Evolutionary conservation across 257 asterid species (phyloP), one percentile per base, ranked within the genome.

Genomic region (Solanum ossicruentum): DNA sequence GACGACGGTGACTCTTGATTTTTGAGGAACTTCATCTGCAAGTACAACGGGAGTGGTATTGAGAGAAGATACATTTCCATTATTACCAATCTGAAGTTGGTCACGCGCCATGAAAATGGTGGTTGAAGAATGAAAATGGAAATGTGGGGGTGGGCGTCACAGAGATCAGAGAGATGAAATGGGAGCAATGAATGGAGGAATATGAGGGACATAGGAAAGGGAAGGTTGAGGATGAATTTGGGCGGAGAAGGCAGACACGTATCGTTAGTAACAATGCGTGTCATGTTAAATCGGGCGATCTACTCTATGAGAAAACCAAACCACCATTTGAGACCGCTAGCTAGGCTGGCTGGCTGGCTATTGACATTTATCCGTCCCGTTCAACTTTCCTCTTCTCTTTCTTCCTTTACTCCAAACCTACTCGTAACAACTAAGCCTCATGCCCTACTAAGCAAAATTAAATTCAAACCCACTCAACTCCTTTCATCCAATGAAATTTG

Each of bases 1-100:
- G 47, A 95, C 95, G 54, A 95, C 93, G 49, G 98, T 89, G 87
- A 95, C 97, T 86, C 88, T 91, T 1, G 92, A 93, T 87, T 87
- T 92, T 36, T 20, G 45, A 45, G 87, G 52, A 80, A 87, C 20
- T 73, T 81, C 85, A 15, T 18, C 81, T 11, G 4, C 82, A 47
- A n/a, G n/a, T 45, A 26, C 83, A 67, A 80, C 51, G 80, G 39
- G 57, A n/a, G 65, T 72, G 75, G 71, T 23, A 58, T 66, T 54
- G 18, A 36, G 65, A 36, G 61, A 60, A 36, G 61, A 60, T 28
- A 61, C 77, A n/a, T 55, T 51, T 45, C 67, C 73, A 67, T 17
- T 15, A 20, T 21, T 63, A 20, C 55, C 41, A 36, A 36, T 86
- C 51, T 85, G 85, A 3, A n/a, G 72, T 21, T 51, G 73, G 73